phyloP scores from a whole-genome alignment of 31 red algal genomes.

The Odonthalia washingtoniensis region DNA sequence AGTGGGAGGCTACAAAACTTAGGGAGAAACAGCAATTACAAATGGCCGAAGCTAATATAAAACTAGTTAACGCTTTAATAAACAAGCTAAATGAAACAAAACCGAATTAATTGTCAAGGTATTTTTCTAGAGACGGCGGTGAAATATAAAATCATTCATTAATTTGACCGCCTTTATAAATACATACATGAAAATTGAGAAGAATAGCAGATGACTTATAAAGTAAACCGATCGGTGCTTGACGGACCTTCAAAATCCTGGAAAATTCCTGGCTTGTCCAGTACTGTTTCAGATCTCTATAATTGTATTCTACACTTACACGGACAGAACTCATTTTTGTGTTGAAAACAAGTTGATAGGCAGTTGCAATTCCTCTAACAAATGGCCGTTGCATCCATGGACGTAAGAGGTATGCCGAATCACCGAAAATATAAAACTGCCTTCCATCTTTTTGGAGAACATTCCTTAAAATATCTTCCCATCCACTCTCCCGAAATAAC shows the following conservation, averaged over 20 bases:
- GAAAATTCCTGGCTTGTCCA: constrained; percentile 23
- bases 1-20: too few relatives aligned
- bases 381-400: too few relatives aligned
- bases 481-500: too few relatives aligned
- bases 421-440: too few relatives aligned
- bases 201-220: constrained; percentile 1
- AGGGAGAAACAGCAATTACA: too few relatives aligned
- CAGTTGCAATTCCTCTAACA: neutral
- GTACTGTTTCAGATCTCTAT: neutral
- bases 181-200: constrained; percentile 19
- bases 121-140: neutral
- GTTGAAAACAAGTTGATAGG: neutral
- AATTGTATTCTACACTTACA: neutral
- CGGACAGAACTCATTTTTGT: too few relatives aligned
- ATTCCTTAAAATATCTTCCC: too few relatives aligned
- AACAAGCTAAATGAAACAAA: too few relatives aligned
- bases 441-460: too few relatives aligned
- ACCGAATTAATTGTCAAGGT: neutral
- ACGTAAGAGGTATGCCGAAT: too few relatives aligned
- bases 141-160: neutral
- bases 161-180: neutral
- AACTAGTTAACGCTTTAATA: too few relatives aligned
- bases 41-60: too few relatives aligned
- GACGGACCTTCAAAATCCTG: constrained; percentile 11
- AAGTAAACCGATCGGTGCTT: neutral